phyloP scores from a whole-genome alignment of 768 basidiomycete species.

The Mycena alexandri region DNA sequence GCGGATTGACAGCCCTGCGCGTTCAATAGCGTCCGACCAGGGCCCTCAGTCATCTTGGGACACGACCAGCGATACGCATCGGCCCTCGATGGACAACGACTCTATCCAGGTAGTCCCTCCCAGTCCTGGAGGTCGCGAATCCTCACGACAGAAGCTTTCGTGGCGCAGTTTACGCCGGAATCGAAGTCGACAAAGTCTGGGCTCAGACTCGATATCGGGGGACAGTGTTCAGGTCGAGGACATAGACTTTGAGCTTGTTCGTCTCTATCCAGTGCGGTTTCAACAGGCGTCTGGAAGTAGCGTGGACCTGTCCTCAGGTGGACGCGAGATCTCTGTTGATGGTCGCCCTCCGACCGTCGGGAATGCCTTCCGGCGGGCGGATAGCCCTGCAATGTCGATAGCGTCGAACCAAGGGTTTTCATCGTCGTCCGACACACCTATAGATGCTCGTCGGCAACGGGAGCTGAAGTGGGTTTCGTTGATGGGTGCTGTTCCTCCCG shows the following conservation, averaged over 20 bases:
- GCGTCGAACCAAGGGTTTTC: conserved; percentile 44
- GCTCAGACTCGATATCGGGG: conserved; percentile 32
- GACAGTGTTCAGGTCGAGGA: conserved; percentile 79
- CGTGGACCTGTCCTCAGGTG: conserved; percentile 64
- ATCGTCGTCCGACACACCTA: conserved; percentile 51
- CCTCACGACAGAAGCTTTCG: conserved; percentile 73
- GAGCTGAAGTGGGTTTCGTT: conserved; percentile 83
- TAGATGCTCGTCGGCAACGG: conserved; percentile 79
- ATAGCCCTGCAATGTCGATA: conserved; percentile 61
- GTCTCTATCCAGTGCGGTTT: conserved; percentile 63
- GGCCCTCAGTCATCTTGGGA: no score
- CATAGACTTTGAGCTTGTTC: conserved; percentile 85
- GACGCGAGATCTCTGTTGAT: conserved; percentile 51
- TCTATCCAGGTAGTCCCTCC: conserved; percentile 55
- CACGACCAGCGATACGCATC: no score
- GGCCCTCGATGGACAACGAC: conserved; percentile 50
- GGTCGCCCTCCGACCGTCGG: conserved; percentile 43
- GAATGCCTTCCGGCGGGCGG: conserved; percentile 46
- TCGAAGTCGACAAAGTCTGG: conserved; percentile 47
- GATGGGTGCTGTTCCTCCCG: conserved; percentile 66
- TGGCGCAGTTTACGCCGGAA: conserved; percentile 72
- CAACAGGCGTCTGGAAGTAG: conserved; percentile 53
- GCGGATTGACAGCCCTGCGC: no score
- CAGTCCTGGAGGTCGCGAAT: conserved; percentile 53
- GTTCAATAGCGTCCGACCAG: no score